These are phyloP conservation scores for Rhododendron simsii DNA, from an alignment of 148 eudicot genomes.

Conservation along the genomic window DNA sequence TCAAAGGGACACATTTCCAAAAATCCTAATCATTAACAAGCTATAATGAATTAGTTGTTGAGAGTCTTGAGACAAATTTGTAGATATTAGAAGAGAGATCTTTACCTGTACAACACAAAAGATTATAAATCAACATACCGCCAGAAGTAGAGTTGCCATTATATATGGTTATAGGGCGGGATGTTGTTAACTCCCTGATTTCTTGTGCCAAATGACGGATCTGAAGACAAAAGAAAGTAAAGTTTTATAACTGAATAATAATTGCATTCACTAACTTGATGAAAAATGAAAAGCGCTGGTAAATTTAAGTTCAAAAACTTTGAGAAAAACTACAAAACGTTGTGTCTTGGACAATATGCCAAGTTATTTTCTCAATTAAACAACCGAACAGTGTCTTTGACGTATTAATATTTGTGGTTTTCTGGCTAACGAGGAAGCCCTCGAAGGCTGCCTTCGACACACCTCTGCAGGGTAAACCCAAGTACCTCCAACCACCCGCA, in stretches of 20 bases:
- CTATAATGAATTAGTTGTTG: background rate
- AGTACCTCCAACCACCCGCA: background rate
- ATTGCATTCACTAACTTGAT: background rate
- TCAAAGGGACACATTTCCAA: background rate
- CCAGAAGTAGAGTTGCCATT: constrained; percentile 58
- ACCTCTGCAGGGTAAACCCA: background rate
- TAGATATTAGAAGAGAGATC: background rate
- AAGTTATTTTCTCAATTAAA: background rate
- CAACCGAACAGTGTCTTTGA: background rate
- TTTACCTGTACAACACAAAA: background rate
- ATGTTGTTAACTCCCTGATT: constrained; percentile 62
- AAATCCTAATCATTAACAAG: background rate
- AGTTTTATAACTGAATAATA: background rate
- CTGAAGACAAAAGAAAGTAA: constrained; percentile 33
- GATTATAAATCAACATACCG: constrained; percentile 38
- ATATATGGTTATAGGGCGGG: constrained; percentile 62
- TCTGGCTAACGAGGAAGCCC: background rate
- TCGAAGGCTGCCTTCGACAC: background rate
- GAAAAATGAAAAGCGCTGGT: background rate
- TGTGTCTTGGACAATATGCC: background rate
- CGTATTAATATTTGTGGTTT: background rate
- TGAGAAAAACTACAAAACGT: background rate
- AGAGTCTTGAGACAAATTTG: background rate
- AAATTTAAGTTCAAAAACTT: background rate
- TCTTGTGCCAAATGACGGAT: constrained; percentile 85